Evolutionary conservation across 2,329 filamentous ascomycete genomes (phyloP), one percentile per base, ranked within the genome.

Genomic region (Ilyonectria mors-panacis): DNA sequence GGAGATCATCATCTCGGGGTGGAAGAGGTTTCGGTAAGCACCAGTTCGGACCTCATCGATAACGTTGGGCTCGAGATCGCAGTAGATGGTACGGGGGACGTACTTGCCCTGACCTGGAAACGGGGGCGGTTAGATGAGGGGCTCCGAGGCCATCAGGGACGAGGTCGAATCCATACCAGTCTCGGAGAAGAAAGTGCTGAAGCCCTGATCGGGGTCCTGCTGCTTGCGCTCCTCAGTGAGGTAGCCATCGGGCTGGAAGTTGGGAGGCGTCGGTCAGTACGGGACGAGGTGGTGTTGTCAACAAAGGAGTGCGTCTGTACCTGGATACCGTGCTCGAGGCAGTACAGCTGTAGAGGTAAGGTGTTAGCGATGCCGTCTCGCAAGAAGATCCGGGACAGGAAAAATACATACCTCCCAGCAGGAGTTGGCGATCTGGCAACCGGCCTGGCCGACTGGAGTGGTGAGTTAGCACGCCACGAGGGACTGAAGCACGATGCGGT

Each of bases 101-200:
- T 98, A 98, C 88, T 98, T 98, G 86, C 96, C 96, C 87, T 97
- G 92, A 81, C 95, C 95, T 98, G 70, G 58, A 72, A 39, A 68
- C 48, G 45, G 21, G 65, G 23, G 7, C 2, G 64, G 61, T 72
- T 65, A 70, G 69, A 77, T 60, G 78, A 57, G 57, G 53, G 54
- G 33, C 6, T 39, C 19, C 28, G 37, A 33, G 21, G 48, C 42
- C 19, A 47, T 56, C 44, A 28, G 30, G 26, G 54, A 45, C n/a
- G 55, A 54, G 47, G 54, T 28, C 45, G 44, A 60, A 62, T 39
- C 50, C 77, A 67, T 93, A 98, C 96, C 95, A 80, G 96, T 98
- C 90, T 99, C 96, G 77, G 95, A 98, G 90, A 99, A 99, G 91
- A 99, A 99, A 80, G 96, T 99, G 89, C 95, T 98, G 91, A 99